A percentile compares a stretch with the other conserved stretches of the same genome.
Conservation (phyloP, 2,329 filamentous ascomycete species). For the Graphilbum ipis-grandicollis region DNA sequence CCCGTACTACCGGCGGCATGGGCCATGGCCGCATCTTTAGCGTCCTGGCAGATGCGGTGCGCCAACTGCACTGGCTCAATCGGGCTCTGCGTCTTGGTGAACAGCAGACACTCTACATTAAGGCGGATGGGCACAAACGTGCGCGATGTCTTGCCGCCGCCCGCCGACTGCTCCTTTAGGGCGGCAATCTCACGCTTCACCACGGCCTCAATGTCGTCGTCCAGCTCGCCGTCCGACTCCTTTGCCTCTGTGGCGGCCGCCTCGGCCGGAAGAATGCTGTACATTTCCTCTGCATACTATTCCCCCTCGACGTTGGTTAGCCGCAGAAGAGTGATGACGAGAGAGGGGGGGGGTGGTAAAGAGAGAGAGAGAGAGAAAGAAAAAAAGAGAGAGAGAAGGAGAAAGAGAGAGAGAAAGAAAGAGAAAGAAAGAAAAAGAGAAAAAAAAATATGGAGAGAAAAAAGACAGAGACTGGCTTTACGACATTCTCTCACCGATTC, state of each 20-base stretch:
- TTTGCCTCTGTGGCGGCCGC: slow-evolving; percentile 4
- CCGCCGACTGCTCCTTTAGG: slow-evolving; percentile 27
- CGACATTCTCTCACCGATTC: too few species aligned
- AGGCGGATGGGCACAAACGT: slow-evolving; percentile 34
- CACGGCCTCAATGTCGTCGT: slow-evolving; percentile 54
- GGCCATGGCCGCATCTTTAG: slow-evolving; percentile 19
- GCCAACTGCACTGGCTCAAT: slow-evolving; percentile 38
- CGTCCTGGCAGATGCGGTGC: slow-evolving; percentile 36
- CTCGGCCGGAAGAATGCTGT: slow-evolving; percentile 26
- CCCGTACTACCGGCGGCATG: slow-evolving; percentile 14
- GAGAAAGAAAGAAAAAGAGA: background rate
- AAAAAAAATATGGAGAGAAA: background rate
- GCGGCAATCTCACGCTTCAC: slow-evolving; percentile 55
- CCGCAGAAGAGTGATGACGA: background rate
- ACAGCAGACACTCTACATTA: slow-evolving; percentile 44
- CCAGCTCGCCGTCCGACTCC: slow-evolving; percentile 21
- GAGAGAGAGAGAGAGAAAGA: too few species aligned
- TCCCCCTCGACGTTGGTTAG: slow-evolving; percentile 6
- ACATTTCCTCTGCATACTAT: slow-evolving; percentile 49
- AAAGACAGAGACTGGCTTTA: too few species aligned
- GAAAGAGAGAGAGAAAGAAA: too few species aligned
- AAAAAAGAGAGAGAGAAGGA: too few species aligned
- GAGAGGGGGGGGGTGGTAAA: background rate
- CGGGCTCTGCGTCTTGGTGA: slow-evolving; percentile 37
- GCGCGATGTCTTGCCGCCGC: slow-evolving; percentile 14